A percentile compares a stretch with the other conserved stretches of the same genome.
Conservation (phyloP, 257 asterid genomes). For the Schizonepeta tenuifolia region DNA sequence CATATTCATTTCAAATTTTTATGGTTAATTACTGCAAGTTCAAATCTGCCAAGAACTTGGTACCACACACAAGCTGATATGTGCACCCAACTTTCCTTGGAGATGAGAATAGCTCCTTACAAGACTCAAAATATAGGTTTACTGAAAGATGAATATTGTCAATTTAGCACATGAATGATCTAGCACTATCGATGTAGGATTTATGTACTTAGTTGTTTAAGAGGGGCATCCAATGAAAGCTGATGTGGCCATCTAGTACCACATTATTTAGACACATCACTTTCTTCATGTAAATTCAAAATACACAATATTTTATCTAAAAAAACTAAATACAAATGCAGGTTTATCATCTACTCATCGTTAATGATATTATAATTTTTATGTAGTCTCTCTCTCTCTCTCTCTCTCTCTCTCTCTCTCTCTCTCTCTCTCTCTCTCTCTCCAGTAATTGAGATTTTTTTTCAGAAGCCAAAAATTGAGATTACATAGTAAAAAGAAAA, state of each 20-base stretch:
- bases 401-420: neutral
- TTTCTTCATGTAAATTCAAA: neutral
- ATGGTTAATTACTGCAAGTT: neutral
- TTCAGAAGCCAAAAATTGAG: neutral
- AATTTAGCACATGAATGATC: no score
- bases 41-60: neutral
- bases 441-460: no score
- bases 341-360: neutral
- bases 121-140: neutral
- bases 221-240: neutral
- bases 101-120: neutral
- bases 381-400: neutral
- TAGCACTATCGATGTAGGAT: no score
- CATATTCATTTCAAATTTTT: neutral
- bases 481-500: neutral
- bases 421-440: neutral
- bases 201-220: neutral
- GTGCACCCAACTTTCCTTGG: neutral
- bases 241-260: neutral
- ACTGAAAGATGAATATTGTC: no score
- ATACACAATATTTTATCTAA: neutral
- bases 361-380: neutral
- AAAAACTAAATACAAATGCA: neutral
- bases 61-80: constrained; percentile 17
- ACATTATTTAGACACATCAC: neutral